These are phyloP conservation scores for Aspergillus ellipticus DNA, from an alignment of 495 filamentous ascomycete genomes.

Conservation along the genomic window DNA sequence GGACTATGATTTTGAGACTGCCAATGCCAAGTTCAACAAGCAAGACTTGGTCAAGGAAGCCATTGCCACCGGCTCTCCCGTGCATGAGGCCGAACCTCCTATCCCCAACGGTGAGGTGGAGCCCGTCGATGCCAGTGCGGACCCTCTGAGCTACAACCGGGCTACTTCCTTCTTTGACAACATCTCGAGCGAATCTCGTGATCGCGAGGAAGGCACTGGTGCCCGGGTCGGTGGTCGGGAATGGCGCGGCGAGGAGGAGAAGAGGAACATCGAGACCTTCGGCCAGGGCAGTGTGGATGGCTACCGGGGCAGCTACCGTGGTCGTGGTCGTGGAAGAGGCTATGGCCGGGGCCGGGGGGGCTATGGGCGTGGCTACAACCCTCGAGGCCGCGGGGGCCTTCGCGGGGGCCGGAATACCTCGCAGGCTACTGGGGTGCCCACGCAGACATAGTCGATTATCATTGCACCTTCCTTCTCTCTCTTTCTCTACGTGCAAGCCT, in stretches of 20 bases:
- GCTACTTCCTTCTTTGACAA: constrained; percentile 91
- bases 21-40: constrained; percentile 98
- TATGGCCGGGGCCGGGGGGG: constrained; percentile 51
- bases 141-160: constrained; percentile 69
- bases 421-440: constrained; percentile 42
- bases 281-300: constrained; percentile 96
- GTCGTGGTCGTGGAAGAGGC: constrained; percentile 66
- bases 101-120: constrained; percentile 31
- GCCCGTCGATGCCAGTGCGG: constrained; percentile 32
- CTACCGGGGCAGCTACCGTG: constrained; percentile 69
- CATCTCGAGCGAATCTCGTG: constrained; percentile 88
- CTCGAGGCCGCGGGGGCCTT: constrained; percentile 35
- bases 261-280: constrained; percentile 96
- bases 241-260: constrained; percentile 88
- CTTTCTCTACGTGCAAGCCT: constrained; percentile 14
- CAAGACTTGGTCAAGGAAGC: constrained; percentile 91
- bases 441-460: constrained; percentile 27
- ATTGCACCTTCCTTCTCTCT: constrained; percentile 6
- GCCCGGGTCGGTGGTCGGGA: constrained; percentile 76
- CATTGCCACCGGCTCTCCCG: constrained; percentile 69
- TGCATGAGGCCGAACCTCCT: constrained; percentile 49
- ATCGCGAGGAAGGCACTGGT: constrained; percentile 70
- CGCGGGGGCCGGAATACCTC: constrained; percentile 38
- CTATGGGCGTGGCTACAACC: constrained; percentile 48
- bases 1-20: constrained; percentile 88